Conservation (phyloP, 768 basidiomycete genomes). For the Cystobasidium ongulense region DNA sequence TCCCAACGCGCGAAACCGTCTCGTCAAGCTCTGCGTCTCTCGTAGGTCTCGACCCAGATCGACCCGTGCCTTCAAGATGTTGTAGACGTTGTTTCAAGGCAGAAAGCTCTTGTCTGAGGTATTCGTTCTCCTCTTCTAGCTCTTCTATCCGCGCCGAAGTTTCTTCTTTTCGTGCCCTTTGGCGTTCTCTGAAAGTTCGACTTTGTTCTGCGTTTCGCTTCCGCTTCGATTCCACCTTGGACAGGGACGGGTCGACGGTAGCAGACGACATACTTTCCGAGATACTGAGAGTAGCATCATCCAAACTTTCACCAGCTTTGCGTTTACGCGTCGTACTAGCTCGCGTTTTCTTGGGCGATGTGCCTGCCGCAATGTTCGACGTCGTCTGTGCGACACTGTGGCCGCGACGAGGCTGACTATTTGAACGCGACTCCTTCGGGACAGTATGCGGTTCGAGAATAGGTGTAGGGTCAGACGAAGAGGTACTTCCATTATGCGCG, state of each 20-base stretch:
- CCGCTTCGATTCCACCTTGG: background rate
- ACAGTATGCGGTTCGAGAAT: no score
- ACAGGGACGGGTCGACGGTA: background rate
- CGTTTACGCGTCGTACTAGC: no score
- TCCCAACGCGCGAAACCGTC: background rate
- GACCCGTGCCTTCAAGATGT: background rate
- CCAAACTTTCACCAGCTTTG: background rate
- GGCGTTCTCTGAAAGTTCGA: background rate
- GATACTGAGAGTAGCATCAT: background rate
- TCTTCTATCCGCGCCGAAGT: background rate
- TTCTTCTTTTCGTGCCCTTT: background rate
- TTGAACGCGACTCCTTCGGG: no score
- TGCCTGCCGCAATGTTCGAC: no score
- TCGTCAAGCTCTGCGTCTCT: background rate
- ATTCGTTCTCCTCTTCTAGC: background rate
- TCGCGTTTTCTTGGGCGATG: no score
- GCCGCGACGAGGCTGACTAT: no score
- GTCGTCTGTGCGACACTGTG: no score
- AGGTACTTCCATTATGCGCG: no score
- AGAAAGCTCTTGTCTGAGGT: background rate
- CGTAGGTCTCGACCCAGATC: background rate
- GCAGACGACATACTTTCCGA: background rate
- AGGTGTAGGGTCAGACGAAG: no score
- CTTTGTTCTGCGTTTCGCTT: conserved; percentile 49
- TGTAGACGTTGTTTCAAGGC: background rate